These are phyloP conservation scores for Euphrasia confusa DNA, from an alignment of 257 asterid genomes.

Conservation along the genomic window DNA sequence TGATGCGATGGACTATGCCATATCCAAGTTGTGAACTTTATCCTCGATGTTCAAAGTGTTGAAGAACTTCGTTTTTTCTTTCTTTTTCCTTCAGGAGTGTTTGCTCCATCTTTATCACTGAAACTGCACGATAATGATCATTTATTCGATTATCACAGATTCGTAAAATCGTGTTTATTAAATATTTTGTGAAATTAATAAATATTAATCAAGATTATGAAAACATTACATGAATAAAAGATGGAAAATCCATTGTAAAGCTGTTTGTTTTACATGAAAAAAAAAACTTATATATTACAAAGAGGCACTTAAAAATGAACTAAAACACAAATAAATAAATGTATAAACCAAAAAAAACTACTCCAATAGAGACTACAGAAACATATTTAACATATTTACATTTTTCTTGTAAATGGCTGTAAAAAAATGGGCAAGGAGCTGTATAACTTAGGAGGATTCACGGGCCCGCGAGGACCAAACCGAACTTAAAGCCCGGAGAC, in stretches of 20 bases:
- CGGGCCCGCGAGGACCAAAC: conserved; percentile 41
- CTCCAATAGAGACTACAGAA: conserved; percentile 30
- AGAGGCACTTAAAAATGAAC: background rate
- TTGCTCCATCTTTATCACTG: too few relatives aligned
- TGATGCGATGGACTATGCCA: conserved; percentile 73
- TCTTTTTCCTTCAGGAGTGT: too few relatives aligned
- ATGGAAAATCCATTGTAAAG: too few relatives aligned
- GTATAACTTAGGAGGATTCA: conserved; percentile 34
- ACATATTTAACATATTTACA: conserved; percentile 39
- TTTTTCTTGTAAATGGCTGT: conserved; percentile 27
- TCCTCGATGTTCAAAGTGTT: conserved; percentile 5
- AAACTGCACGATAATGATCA: too few relatives aligned
- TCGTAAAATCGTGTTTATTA: too few relatives aligned
- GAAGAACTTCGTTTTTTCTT: too few relatives aligned
- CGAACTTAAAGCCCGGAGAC: conserved; percentile 46
- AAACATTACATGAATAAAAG: too few relatives aligned
- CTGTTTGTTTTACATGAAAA: background rate
- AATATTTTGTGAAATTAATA: too few relatives aligned
- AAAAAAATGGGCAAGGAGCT: conserved; percentile 35
- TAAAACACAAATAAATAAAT: background rate
- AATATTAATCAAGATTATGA: too few relatives aligned
- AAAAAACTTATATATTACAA: background rate
- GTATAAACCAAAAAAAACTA: background rate
- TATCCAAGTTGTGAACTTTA: conserved; percentile 55
- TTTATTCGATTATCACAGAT: too few relatives aligned